Evolutionary conservation across 2,329 filamentous ascomycete species (phyloP).

Genomic region (Colletotrichum horii): DNA sequence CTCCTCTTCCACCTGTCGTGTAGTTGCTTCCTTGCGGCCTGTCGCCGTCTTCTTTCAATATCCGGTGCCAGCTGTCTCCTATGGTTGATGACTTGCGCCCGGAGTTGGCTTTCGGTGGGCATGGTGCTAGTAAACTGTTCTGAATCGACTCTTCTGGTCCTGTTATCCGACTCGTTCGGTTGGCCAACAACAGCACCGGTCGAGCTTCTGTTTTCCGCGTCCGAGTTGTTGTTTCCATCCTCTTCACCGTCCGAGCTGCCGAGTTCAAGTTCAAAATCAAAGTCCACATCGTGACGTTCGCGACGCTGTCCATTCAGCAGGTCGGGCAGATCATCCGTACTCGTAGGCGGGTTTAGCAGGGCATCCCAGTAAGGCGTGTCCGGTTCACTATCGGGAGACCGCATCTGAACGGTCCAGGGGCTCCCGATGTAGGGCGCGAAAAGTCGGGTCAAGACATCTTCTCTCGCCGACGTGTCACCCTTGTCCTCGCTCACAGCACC

Average conservation of each 20-base stretch:
- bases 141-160: constrained; percentile 24
- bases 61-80: constrained; percentile 40
- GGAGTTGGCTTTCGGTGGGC: constrained; percentile 46
- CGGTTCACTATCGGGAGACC: constrained; percentile 31
- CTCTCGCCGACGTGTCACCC: constrained; percentile 64
- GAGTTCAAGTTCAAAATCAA: constrained; percentile 18
- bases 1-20: constrained; percentile 78
- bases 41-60: constrained; percentile 43
- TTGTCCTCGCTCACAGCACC: constrained; percentile 65
- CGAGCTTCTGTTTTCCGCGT: constrained; percentile 28
- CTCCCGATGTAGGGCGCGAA: constrained; percentile 41
- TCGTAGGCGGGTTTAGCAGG: constrained; percentile 50
- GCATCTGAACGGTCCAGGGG: constrained; percentile 30
- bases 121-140: constrained; percentile 33
- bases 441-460: constrained; percentile 63
- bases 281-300: constrained; percentile 24
- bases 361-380: constrained; percentile 48
- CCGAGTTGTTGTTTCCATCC: constrained; percentile 27
- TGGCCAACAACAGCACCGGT: neutral
- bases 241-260: constrained; percentile 25
- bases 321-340: constrained; percentile 46
- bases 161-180: constrained; percentile 7
- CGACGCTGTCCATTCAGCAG: constrained; percentile 35
- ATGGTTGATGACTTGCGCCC: constrained; percentile 40
- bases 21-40: constrained; percentile 55